Evolutionary conservation across 2,329 filamentous ascomycete genomes (phyloP).

Genomic region (Neopestalotiopsis rosae): DNA sequence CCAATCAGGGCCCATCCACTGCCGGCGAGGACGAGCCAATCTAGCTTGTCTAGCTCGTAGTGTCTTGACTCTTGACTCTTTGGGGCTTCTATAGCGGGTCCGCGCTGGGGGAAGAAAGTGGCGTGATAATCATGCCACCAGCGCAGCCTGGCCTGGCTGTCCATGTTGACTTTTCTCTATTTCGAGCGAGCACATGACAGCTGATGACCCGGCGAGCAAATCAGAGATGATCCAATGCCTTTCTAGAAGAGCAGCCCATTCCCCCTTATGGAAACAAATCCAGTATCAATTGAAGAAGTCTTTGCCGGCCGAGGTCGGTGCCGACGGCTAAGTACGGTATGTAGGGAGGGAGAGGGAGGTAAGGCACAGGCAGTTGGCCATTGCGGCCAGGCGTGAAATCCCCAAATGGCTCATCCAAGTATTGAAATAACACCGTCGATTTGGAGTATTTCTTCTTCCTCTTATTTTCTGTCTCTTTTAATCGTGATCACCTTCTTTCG

Average conservation of each 20-base stretch:
- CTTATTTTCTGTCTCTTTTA: not conserved
- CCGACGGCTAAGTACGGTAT: not conserved
- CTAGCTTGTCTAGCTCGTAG: not conserved
- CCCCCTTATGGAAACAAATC: not conserved
- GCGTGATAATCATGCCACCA: conserved; percentile 7
- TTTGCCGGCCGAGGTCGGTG: not conserved
- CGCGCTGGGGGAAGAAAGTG: not conserved
- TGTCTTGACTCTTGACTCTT: too few relatives aligned
- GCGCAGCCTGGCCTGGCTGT: not conserved
- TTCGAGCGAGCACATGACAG: not conserved
- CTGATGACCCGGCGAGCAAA: not conserved
- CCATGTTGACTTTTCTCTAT: not conserved
- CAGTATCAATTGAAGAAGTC: not conserved
- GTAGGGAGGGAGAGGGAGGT: not conserved
- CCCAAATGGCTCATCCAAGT: not conserved
- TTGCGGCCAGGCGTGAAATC: not conserved
- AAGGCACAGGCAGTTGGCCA: not conserved
- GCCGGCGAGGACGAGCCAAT: not conserved
- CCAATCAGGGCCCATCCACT: not conserved
- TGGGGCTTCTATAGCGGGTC: conserved; percentile 6
- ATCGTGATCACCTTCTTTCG: not conserved
- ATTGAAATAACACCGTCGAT: not conserved
- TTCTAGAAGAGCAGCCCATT: not conserved
- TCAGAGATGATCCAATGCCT: not conserved
- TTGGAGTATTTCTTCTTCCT: not conserved